Percentiles rank a stretch among this genome's conserved stretches.
Evolutionary conservation across 2,329 filamentous ascomycete species (phyloP).

Genomic region (Hypoxylon sp.): DNA sequence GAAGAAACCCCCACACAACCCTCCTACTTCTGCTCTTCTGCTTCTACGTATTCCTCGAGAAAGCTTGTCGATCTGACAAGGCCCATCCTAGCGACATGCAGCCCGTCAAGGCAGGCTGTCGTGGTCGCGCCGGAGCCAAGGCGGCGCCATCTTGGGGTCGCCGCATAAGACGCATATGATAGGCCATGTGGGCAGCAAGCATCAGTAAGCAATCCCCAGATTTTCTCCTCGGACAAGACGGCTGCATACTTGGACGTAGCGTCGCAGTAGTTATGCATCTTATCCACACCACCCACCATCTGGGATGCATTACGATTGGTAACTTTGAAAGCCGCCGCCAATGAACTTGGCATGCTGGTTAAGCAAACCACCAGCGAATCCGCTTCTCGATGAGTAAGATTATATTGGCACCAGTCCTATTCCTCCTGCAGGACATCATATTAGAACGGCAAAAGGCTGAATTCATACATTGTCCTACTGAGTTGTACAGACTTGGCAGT

Average conservation of each 20-base stretch:
- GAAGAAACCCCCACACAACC: slow-evolving; percentile 9
- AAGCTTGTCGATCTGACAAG: slow-evolving; percentile 17
- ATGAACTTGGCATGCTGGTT: slow-evolving; percentile 35
- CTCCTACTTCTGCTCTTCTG: slow-evolving; percentile 1
- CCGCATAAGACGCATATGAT: slow-evolving; percentile 24
- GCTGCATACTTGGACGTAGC: slow-evolving; percentile 26
- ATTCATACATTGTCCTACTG: slow-evolving; percentile 12
- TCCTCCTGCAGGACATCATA: slow-evolving; percentile 22
- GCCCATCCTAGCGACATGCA: slow-evolving; percentile 9
- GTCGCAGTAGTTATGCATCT: slow-evolving; percentile 17
- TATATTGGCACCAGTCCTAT: slow-evolving; percentile 17
- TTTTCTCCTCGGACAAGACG: slow-evolving; percentile 25
- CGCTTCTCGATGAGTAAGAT: slow-evolving; percentile 31
- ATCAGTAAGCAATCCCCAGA: slow-evolving; percentile 43
- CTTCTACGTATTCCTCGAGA: not conserved
- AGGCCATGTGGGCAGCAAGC: slow-evolving; percentile 28
- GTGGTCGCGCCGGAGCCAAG: slow-evolving; percentile 23
- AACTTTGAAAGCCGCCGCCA: slow-evolving; percentile 34
- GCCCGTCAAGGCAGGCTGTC: slow-evolving; percentile 8
- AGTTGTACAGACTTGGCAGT: slow-evolving; percentile 7
- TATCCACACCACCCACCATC: slow-evolving; percentile 42
- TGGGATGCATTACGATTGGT: slow-evolving; percentile 32
- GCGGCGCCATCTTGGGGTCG: slow-evolving; percentile 17
- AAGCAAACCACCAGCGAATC: slow-evolving; percentile 36
- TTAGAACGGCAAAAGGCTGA: slow-evolving; percentile 15